Evolutionary conservation across 768 basidiomycete species (phyloP), one percentile per base, ranked within the genome.

Genomic region (Pleurotus tuber-regium): DNA sequence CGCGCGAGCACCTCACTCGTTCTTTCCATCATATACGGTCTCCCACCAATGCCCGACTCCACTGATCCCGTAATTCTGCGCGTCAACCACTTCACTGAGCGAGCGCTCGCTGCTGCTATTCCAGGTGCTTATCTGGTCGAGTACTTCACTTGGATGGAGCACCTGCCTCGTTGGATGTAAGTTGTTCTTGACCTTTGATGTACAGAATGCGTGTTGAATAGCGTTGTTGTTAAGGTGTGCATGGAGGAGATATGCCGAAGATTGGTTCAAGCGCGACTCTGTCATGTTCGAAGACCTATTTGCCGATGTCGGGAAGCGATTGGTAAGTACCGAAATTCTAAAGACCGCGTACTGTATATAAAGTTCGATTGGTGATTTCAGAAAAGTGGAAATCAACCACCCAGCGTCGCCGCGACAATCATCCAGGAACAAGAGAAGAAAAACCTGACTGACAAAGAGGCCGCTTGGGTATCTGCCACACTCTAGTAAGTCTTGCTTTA

Each of bases 71-170:
- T 42, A 18, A 58, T 62, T 21, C 21, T 23, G 1, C 52, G 44
- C 1, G 43, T 62, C n/a, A 56, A 54, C 26, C 36, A 53, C 16
- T 64, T 67, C 33, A 55, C 59, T 9, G 54, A 57, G 8, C 61
- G 71, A 1, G 51, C 66, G 9, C 60, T 65, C 16, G 53, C 54
- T 5, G 70, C 71, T 3, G 62, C 63, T 1, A 57, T 59, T 41
- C 72, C 71, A 9, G 71, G 72, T 9, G 57, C 63, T 9, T 63
- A 61, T 48, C 18, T 68, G 16, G 70, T 71, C 25, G 70, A 71
- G 47, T 60, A 63, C 44, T 66, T 71, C 38, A 62, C 67, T 2
- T 67, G 61, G 59, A 64, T 71, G 61, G 50, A 56, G 39, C 56
- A 65, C 36, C 40, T 71, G 9, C 70, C 70, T 1, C 12, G 48